phyloP scores from a whole-genome alignment of 805 yeast genomes.

The Candida vaughaniae region DNA sequence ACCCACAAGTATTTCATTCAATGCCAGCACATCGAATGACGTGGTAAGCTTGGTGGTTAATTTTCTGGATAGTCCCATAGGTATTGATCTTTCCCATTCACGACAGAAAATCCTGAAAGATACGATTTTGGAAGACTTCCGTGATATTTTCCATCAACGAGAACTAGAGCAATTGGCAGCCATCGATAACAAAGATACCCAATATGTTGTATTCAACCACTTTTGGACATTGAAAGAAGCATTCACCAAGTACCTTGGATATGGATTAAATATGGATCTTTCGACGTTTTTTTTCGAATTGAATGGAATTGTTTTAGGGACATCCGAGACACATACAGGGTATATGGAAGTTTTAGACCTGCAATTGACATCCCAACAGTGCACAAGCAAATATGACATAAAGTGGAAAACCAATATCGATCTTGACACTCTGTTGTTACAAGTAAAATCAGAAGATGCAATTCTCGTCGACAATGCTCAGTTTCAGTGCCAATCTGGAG shows the following conservation, averaged over 20 bases:
- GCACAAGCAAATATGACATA: no score
- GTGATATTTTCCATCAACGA: conserved; percentile 37
- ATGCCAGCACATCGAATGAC: conserved; percentile 58
- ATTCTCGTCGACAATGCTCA: no score
- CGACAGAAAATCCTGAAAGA: conserved; percentile 23
- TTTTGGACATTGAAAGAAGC: conserved; percentile 83
- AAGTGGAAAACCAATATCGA: no score
- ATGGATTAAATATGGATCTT: conserved; percentile 44
- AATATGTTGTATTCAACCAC: conserved; percentile 46
- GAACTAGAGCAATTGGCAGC: conserved; percentile 35
- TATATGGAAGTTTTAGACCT: no score
- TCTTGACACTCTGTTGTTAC: no score
- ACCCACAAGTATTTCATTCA: conserved; percentile 47
- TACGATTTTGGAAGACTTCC: conserved; percentile 35
- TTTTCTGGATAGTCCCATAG: conserved; percentile 16
- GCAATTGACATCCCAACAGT: no score
- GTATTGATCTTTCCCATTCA: conserved; percentile 40
- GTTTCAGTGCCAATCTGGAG: conserved; percentile 2
- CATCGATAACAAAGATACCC: conserved; percentile 11
- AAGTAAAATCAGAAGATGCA: no score
- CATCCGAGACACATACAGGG: background rate
- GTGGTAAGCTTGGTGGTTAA: conserved; percentile 45
- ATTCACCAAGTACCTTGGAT: conserved; percentile 64
- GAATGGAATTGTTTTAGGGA: background rate
- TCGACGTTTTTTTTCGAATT: conserved; percentile 16